Conservation (phyloP, 805 yeast species). For the Candida corydali region DNA sequence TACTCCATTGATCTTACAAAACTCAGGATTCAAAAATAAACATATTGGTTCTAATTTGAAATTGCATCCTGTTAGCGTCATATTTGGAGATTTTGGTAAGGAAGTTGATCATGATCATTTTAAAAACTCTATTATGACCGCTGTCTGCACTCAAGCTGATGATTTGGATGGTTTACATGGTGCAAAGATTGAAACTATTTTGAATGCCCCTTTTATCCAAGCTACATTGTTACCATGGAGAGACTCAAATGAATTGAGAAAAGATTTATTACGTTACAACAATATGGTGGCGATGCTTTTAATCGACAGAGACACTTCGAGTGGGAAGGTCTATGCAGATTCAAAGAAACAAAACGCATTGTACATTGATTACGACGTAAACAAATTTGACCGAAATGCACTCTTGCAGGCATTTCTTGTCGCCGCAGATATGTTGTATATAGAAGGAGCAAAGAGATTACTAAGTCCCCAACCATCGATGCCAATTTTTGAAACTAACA, state of each 20-base stretch:
- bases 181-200: slow-evolving; percentile 46
- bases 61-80: slow-evolving; percentile 44
- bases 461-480: slow-evolving; percentile 27
- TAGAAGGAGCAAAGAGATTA: slow-evolving; percentile 46
- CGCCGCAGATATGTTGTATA: slow-evolving; percentile 43
- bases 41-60: slow-evolving; percentile 49
- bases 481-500: slow-evolving; percentile 33
- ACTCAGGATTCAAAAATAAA: slow-evolving; percentile 47
- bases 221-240: slow-evolving; percentile 41
- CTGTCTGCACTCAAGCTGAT: slow-evolving; percentile 42
- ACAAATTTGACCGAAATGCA: slow-evolving; percentile 39
- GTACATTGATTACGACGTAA: slow-evolving; percentile 35
- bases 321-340: slow-evolving; percentile 36
- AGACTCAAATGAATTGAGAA: slow-evolving; percentile 28
- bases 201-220: slow-evolving; percentile 40
- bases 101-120: slow-evolving; percentile 30
- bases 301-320: slow-evolving; percentile 42
- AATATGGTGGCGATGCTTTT: slow-evolving; percentile 37
- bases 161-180: slow-evolving; percentile 55
- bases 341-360: slow-evolving; percentile 28
- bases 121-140: slow-evolving; percentile 45
- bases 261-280: slow-evolving; percentile 31
- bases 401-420: slow-evolving; percentile 32
- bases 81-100: slow-evolving; percentile 39
- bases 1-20: slow-evolving; percentile 45